These are phyloP conservation scores for Colletotrichum tabaci DNA, from an alignment of 2,329 filamentous ascomycete species.

Conservation along the genomic window DNA sequence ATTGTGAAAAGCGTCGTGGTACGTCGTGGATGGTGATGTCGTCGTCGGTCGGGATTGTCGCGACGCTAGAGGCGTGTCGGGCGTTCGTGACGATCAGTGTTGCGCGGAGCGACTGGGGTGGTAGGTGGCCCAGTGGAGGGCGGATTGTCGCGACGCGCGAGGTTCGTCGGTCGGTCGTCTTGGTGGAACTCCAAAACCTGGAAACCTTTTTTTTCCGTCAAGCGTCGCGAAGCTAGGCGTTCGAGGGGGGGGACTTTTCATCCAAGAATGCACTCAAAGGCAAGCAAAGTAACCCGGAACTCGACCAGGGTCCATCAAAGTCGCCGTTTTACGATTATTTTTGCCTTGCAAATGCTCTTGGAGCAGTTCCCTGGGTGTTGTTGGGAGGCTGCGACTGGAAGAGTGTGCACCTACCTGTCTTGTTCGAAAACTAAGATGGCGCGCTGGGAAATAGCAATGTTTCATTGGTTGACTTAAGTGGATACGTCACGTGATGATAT, in stretches of 20 bases:
- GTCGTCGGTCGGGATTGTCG: slow-evolving; percentile 13
- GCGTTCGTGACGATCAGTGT: slow-evolving; percentile 25
- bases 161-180: slow-evolving; percentile 43
- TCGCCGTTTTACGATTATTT: slow-evolving; percentile 36
- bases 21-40: slow-evolving; percentile 14
- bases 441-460: slow-evolving; percentile 46
- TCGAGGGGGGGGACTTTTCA: slow-evolving; percentile 52
- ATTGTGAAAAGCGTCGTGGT: slow-evolving; percentile 49
- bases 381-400: slow-evolving; percentile 45
- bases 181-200: slow-evolving; percentile 57
- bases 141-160: slow-evolving; percentile 45
- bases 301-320: slow-evolving; percentile 40
- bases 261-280: slow-evolving; percentile 42
- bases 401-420: slow-evolving; percentile 51
- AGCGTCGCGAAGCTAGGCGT: slow-evolving; percentile 51
- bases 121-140: slow-evolving; percentile 40
- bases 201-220: slow-evolving; percentile 50
- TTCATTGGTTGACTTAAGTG: slow-evolving; percentile 7
- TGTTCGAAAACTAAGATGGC: slow-evolving; percentile 47
- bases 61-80: slow-evolving; percentile 25
- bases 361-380: slow-evolving; percentile 45
- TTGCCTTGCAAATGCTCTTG: slow-evolving; percentile 37
- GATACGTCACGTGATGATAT: slow-evolving; percentile 20
- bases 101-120: slow-evolving; percentile 42
- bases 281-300: slow-evolving; percentile 34